Evolutionary conservation across 495 filamentous ascomycete species (phyloP).

Genomic region (Aspergillus diversus): DNA sequence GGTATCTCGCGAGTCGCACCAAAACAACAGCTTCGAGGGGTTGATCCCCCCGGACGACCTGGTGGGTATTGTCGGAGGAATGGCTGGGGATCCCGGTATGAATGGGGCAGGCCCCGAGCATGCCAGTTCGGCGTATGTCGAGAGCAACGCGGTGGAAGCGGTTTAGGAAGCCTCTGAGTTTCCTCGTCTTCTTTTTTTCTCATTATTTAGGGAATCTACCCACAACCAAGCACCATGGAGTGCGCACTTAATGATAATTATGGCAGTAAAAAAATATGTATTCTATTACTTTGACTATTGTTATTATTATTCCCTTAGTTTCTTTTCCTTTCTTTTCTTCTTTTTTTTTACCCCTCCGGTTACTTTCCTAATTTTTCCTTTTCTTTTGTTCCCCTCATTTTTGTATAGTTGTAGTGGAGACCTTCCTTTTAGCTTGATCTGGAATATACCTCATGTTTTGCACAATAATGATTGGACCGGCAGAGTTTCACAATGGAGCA

Average conservation of each 20-base stretch:
- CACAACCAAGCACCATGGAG: neutral
- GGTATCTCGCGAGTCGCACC: conserved; percentile 43
- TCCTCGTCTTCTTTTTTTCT: neutral
- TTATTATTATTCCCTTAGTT: conserved; percentile 14
- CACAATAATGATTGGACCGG: conserved; percentile 1
- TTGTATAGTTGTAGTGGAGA: conserved; percentile 5
- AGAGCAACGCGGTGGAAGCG: conserved; percentile 40
- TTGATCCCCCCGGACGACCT: conserved; percentile 45
- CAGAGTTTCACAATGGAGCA: neutral
- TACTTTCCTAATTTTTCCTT: conserved; percentile 5
- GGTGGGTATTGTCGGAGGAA: conserved; percentile 46
- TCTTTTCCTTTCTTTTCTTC: conserved; percentile 5
- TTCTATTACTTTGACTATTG: neutral
- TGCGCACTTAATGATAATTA: conserved; percentile 25
- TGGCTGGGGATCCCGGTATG: conserved; percentile 41
- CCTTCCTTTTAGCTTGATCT: neutral
- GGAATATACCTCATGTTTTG: conserved; percentile 1
- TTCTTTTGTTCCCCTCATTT: conserved; percentile 7
- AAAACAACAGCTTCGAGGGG: conserved; percentile 40
- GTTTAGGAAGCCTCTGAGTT: conserved; percentile 24
- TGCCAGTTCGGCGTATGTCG: conserved; percentile 34
- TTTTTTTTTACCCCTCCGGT: neutral
- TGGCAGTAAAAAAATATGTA: conserved; percentile 26
- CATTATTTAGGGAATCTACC: neutral
- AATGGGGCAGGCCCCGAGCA: conserved; percentile 46